Evolutionary conservation across 78 protist genomes (phyloP), one percentile per base, ranked within the genome.

Genomic region (Cavenderia fasciculata): DNA sequence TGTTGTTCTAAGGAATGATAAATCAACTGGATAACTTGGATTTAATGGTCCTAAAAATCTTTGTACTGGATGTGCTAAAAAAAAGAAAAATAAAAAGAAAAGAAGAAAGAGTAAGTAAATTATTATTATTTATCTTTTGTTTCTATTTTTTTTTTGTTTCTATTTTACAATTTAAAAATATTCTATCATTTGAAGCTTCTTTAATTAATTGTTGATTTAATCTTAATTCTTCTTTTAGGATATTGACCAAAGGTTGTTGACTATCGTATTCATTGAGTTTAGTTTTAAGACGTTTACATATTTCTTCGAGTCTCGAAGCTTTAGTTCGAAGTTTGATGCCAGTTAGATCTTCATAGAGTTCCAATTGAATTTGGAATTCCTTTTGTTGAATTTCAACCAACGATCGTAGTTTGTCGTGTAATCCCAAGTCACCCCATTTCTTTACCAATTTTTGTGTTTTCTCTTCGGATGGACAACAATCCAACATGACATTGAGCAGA

Each of bases 1-100:
- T 54, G 90, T 82, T 2, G 90, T 82, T 82, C 73, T 65, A 57
- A 82, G 56, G 27, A 82, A 82, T 43, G 90, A 82, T 31, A 82
- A 46, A 57, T 82, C 90, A 3, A 46, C 57, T 19, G 90, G 90
- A 57, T 82, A 82, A 10, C 46, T 38, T 57, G 61, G 33, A 44
- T 52, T 56, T 0, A 59, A 25, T 57, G 90, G 90, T 40, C 90
- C 90, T 29, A 82, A 25, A n/a, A 66, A 82, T 68, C 90, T 82
- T 44, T 82, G 90, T 63, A 82, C 73, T 69, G 90, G 90, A 31
- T 79, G 76, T 16, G 88, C 78, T 72, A 54, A 16, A 31, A 10
- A 10, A 18, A 31, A 34, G 10, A 34, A 34, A 18, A 63, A 21
- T 63, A 21, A 10, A 2, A 40, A 21, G 8, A 63, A 10, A 40